A percentile compares a stretch with the other conserved stretches of the same genome.
Conservation (phyloP, 192 early-diverging fungal species). For the Chytriomyces sp. region DNA sequence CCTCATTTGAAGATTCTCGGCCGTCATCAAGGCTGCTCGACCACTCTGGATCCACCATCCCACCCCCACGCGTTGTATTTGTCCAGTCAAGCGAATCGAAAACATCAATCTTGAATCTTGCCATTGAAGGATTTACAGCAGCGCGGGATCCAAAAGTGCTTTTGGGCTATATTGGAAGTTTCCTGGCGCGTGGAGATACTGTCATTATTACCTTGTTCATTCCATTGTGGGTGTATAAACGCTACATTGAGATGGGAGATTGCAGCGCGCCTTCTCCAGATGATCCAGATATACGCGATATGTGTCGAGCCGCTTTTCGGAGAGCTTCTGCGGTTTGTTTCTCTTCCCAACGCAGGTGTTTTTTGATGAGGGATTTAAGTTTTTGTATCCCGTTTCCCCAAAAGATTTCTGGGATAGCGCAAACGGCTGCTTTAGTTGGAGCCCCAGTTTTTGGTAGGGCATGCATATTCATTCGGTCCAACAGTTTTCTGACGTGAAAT, state of each 20-base stretch:
- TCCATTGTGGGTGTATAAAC: conserved; percentile 64
- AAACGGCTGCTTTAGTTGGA: conserved; percentile 68
- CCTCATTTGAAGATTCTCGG: not conserved
- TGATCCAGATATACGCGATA: conserved; percentile 44
- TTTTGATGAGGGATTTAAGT: not conserved
- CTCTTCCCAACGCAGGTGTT: not conserved
- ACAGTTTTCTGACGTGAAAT: no score
- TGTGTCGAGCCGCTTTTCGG: conserved; percentile 51
- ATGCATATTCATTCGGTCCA: conserved; percentile 6
- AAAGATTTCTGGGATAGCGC: conserved; percentile 57
- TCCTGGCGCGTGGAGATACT: conserved; percentile 75
- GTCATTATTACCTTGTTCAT: conserved; percentile 73
- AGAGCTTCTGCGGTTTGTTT: conserved; percentile 42
- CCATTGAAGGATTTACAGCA: conserved; percentile 66
- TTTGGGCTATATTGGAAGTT: conserved; percentile 68
- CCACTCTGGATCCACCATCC: not conserved
- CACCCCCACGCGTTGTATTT: no score
- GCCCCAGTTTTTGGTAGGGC: conserved; percentile 61
- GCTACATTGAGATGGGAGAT: conserved; percentile 63
- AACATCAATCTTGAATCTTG: conserved; percentile 27
- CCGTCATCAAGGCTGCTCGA: not conserved
- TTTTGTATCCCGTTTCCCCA: not conserved
- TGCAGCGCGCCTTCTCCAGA: conserved; percentile 49
- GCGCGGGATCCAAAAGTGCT: conserved; percentile 61
- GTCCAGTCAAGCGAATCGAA: not conserved